phyloP scores from a whole-genome alignment of 2,329 filamentous ascomycete species.

The Cordyceps farinosa region DNA sequence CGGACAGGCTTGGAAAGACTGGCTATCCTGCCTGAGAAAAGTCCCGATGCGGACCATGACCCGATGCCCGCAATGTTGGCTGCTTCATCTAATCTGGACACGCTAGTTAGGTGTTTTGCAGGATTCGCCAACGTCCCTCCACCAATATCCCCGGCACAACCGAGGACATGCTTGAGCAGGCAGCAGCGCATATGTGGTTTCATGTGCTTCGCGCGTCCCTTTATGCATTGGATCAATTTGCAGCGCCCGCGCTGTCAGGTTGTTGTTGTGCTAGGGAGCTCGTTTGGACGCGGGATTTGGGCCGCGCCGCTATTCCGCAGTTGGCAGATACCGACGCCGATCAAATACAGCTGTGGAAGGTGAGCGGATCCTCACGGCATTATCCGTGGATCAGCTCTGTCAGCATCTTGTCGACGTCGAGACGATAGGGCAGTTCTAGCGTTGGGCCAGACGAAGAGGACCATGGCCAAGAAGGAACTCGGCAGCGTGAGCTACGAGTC shows the following conservation, averaged over 20 bases:
- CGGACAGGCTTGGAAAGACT: too few species aligned
- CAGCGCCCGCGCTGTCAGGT: too few species aligned
- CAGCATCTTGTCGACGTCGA: not conserved
- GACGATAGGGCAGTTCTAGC: not conserved
- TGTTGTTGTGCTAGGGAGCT: too few species aligned
- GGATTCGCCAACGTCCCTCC: not conserved
- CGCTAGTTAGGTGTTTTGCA: not conserved
- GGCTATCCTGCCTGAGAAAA: too few species aligned
- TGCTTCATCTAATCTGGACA: slow-evolving; percentile 4
- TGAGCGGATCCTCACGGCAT: not conserved
- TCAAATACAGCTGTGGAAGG: not conserved
- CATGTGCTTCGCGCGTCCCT: not conserved
- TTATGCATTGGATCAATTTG: too few species aligned
- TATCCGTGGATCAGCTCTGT: not conserved
- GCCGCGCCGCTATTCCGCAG: not conserved
- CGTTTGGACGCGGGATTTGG: not conserved
- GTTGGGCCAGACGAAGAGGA: not conserved
- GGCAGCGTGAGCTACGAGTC: not conserved
- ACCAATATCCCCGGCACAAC: not conserved
- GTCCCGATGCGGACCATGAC: too few species aligned
- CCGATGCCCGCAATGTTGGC: not conserved
- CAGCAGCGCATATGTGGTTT: not conserved
- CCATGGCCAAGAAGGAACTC: not conserved
- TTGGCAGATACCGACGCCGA: not conserved
- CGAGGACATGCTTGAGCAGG: not conserved